Evolutionary conservation across 164 flowering plant genomes (phyloP).

Genomic region (Santalum album): DNA sequence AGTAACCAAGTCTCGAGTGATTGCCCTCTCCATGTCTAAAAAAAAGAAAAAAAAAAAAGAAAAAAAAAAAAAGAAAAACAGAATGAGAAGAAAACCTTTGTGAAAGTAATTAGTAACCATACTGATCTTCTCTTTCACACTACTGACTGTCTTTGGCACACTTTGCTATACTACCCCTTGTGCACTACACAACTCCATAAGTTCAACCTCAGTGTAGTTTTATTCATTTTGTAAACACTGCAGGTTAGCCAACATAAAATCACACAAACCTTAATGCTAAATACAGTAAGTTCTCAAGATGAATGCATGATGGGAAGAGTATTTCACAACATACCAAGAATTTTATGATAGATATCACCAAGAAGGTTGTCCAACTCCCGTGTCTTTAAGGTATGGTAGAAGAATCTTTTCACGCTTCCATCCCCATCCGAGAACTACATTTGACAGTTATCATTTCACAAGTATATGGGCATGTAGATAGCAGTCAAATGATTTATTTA

Average conservation of each 20-base stretch:
- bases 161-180: too few species aligned
- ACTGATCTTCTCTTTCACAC: too few species aligned
- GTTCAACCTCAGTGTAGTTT: too few species aligned
- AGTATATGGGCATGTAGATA: slow-evolving; percentile 5
- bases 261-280: too few species aligned
- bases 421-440: slow-evolving; percentile 73
- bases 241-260: too few species aligned
- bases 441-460: neutral
- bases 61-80: neutral
- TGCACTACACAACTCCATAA: too few species aligned
- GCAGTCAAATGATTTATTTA: neutral
- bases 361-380: slow-evolving; percentile 78
- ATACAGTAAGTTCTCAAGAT: too few species aligned
- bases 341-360: slow-evolving; percentile 92
- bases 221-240: too few species aligned
- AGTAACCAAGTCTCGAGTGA: slow-evolving; percentile 71
- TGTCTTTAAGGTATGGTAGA: slow-evolving; percentile 79
- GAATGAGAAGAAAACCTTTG: neutral
- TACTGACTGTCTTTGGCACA: too few species aligned
- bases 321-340: slow-evolving; percentile 44
- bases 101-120: too few species aligned
- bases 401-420: slow-evolving; percentile 54
- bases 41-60: slow-evolving; percentile 4
- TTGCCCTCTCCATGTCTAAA: slow-evolving; percentile 95
- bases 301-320: neutral